Base-by-base conservation (phyloP, 2,329 filamentous ascomycete genomes). In the Alternaria solani region DNA sequence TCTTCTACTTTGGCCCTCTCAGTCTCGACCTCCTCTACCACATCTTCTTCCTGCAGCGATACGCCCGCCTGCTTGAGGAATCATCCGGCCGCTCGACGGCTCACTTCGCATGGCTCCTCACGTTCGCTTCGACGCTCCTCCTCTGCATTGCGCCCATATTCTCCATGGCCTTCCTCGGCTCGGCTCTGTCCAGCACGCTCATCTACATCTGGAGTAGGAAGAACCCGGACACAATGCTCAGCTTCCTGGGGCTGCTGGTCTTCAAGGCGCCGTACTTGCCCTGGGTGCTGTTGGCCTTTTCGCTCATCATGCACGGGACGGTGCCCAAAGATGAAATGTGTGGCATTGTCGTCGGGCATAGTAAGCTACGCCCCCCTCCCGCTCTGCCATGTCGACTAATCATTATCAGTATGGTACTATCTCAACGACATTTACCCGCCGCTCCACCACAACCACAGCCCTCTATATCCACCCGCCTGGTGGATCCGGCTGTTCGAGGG, bases 161-260 rank as follows among this genome's bases (percentile, higher is more conserved):
- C 51, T 93, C 91, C 26, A 93, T 98, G 83, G 92, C 92, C 1
- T 99, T 97, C 78, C 87, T 99, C 11, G 95, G 95, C n/a, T 92
- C 94, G 42, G 92, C 94, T 2, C 86, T 99, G 14, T 96, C 92
- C 4, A 96, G 93, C 51, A 97, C 92, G 6, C 84, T 99, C 62
- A 94, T 98, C 57, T 99, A 99, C 79, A 97, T 99, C 73, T 99
- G 95, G 95, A 95, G 93, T 64, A 87, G 95, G 54, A 89, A 94
- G 58, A 98, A 99, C 76, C 94, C 95, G 0, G 92, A 97, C 65
- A 96, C 93, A 0, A 86, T 92, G 59, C 85, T 99, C 14, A 96
- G 92, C 66, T 84, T 97, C 77, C 81, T 99, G 5, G 95, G 95
- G 0, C 78, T 99, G 48, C 80, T 98, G 42, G 91, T 95, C 1